Base-by-base conservation (phyloP, 2,329 filamentous ascomycete species). In the Hymenoscyphus scutula region DNA sequence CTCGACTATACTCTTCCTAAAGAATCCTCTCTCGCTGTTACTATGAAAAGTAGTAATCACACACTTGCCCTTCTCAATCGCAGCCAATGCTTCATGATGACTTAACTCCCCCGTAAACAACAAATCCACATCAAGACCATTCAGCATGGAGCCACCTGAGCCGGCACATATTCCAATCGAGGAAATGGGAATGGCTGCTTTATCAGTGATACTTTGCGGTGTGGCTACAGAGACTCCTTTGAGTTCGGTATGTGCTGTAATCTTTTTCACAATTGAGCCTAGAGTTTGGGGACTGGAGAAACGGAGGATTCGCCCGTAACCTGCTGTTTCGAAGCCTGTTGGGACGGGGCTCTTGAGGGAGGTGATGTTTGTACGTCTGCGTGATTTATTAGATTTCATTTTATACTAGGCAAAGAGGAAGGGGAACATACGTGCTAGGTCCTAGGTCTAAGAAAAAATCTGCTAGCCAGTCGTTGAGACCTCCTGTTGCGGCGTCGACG, bases 381-480 rank as follows among this genome's bases (percentile, higher is more conserved):
- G 56, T 37, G 32, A 25, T 37, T 59, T 19, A 34, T 32, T 37
- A n/a, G 6, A 23, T 11, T 10, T 25, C n/a, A 54, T 54, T 56
- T 10, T 11, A 2, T 34, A 30, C 2, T 30, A 7, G 5, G 58
- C 59, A 41, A 58, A 29, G 48, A 27, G 7, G 19, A 11, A 38
- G 19, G 17, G 30, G 23, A 29, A 34, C 58, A 27, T 65, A 65
- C 66, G 45, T 53, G 54, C 59, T 56, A 10, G 17, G 19, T 55
- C 37, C 34, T 25, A 51, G 17, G 5, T 45, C 78, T 81, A 88
- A 87, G 23, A 97, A 85, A 56, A 96, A 88, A 72, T 96, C 90
- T 64, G 91, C 92, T 10, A 99, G 87, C 94, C 94, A 99, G 75
- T 96, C 91, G 73, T 93, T 96, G 69, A 99, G 85, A 3, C 95